Evolutionary conservation across 2,329 filamentous ascomycete species (phyloP).

Genomic region (Diplodia sapinea): DNA sequence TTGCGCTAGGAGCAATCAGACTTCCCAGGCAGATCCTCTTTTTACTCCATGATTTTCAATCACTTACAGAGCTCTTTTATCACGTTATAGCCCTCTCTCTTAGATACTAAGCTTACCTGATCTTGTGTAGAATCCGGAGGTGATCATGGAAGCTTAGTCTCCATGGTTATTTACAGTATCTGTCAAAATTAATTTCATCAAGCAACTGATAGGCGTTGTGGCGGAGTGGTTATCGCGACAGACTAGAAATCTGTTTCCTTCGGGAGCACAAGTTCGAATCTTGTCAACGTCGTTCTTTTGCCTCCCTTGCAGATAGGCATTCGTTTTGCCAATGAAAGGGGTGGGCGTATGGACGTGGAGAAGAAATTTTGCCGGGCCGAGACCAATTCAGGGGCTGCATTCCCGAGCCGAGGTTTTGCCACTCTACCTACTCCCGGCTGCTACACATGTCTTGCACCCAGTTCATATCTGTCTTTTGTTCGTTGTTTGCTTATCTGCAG

Average conservation of each 20-base stretch:
- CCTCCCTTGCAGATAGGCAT: neutral
- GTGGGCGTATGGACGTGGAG: neutral
- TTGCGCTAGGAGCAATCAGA: neutral
- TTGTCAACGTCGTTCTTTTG: constrained; percentile 23
- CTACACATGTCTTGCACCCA: neutral
- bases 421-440: neutral
- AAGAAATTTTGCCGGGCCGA: constrained; percentile 11
- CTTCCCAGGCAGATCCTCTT: neutral
- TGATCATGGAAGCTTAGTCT: rapidly evolving
- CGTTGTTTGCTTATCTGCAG: neutral
- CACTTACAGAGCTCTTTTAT: neutral
- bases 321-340: constrained; percentile 9
- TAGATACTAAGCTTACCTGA: neutral
- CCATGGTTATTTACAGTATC: rapidly evolving
- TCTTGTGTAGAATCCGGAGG: neutral
- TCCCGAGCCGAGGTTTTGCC: constrained; percentile 5
- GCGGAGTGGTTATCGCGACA: constrained; percentile 32
- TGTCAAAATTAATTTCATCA: neutral
- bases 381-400: constrained; percentile 12
- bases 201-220: constrained; percentile 19
- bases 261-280: no score
- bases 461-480: neutral
- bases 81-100: neutral
- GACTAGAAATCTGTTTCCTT: constrained; percentile 33
- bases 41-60: no score